Evolutionary conservation across 495 filamentous ascomycete species (phyloP), one percentile per base, ranked within the genome.

Genomic region (Xylaria acuta): DNA sequence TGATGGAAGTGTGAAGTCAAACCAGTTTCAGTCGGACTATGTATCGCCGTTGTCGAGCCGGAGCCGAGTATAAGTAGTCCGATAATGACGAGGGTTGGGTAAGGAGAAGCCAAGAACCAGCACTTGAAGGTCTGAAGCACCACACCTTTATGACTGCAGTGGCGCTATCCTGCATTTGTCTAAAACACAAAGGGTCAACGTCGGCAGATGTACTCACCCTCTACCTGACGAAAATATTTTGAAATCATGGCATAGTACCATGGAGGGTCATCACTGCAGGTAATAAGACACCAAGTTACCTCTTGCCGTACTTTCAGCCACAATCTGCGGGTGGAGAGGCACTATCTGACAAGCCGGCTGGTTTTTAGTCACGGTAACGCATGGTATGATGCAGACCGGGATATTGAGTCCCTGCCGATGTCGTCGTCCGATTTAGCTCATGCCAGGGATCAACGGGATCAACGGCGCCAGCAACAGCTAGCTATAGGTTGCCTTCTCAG

Each of bases 21-120:
- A 16, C 18, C n/a, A 54, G 47, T 51, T 71, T 20, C 30, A 41
- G 62, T 58, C 34, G 59, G 51, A 38, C 30, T 41, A 51, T 54
- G 43, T 22, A 65, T 49, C 38, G 70, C 5, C 22, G 62, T 43
- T 66, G 70, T 72, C 20, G 25, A 72, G 70, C 22, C 70, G 47
- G 36, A 70, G 68, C 22, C 7, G 68, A 71, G 59, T 64, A 71
- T 71, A 71, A 71, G 69, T 67, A 72, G 70, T 67, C 70, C n/a
- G 51, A 34, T 60, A n/a, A 66, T 58, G 69, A 58, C 53, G 49
- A 72, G 49, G 62, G 38, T 58, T 58, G 62, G 38, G 27, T 38
- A 59, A 38, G 58, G 62, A 67, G 63, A 56, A 43, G 34, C 51
- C 22, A 59, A 54, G 49, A 40, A 32, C 12, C 1, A 58, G 49